Evolutionary conservation across 179 eudicot species (phyloP).

Genomic region (Beta macrorhiza): DNA sequence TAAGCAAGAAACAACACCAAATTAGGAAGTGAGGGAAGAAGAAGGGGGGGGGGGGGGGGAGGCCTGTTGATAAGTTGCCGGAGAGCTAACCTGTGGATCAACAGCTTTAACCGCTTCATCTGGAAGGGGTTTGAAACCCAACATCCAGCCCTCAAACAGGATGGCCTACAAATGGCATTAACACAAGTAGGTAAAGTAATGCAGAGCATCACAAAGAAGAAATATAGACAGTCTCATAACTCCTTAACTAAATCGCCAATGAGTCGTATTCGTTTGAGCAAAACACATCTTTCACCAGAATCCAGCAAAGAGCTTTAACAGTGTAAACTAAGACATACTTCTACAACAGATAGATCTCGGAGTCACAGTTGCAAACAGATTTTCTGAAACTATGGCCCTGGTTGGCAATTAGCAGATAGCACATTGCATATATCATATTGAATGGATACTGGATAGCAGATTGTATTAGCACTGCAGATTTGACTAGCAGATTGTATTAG

Average conservation of each 20-base stretch:
- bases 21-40: background rate
- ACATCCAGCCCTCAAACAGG: conserved; percentile 98
- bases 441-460: too few relatives aligned
- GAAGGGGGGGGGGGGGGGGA: background rate
- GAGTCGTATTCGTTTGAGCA: background rate
- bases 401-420: too few relatives aligned
- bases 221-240: background rate
- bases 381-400: background rate
- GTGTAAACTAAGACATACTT: background rate
- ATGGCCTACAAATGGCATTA: conserved; percentile 46
- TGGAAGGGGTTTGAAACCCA: conserved; percentile 88
- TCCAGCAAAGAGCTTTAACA: background rate
- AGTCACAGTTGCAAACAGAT: background rate
- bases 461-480: too few relatives aligned
- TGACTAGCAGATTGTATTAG: too few relatives aligned
- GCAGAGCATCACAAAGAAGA: background rate
- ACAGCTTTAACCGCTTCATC: conserved; percentile 66
- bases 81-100: conserved; percentile 78
- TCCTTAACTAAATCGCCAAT: background rate
- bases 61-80: background rate
- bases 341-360: background rate
- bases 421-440: too few relatives aligned
- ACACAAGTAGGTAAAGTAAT: background rate
- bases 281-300: background rate
- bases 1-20: conserved; percentile 5